Conservation (phyloP, 371 early-diverging fungal species). For the Syncephalastrum racemosum region DNA sequence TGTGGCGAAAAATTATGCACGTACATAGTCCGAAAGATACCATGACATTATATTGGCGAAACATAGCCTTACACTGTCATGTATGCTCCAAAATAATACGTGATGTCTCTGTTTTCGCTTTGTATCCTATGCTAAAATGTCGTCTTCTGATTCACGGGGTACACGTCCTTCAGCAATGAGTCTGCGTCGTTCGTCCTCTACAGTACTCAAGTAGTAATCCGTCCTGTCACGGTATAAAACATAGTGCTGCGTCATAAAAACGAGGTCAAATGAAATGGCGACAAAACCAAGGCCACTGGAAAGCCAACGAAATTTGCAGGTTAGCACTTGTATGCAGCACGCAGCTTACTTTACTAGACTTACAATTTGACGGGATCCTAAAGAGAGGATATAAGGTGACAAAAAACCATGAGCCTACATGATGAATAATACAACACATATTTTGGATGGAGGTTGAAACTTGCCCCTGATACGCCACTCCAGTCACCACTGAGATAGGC, state of each 20-base stretch:
- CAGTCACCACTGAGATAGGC: conserved; percentile 65
- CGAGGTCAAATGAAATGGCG: conserved; percentile 77
- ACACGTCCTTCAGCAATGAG: conserved; percentile 40
- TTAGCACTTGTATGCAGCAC: background rate
- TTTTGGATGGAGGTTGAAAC: conserved; percentile 5
- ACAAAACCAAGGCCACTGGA: conserved; percentile 74
- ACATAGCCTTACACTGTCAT: no score
- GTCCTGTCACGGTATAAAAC: conserved; percentile 61
- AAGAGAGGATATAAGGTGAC: conserved; percentile 2
- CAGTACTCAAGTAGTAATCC: conserved; percentile 39
- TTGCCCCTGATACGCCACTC: conserved; percentile 69
- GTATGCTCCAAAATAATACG: no score
- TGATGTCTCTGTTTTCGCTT: no score
- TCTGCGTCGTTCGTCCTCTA: conserved; percentile 42
- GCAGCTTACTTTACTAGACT: conserved; percentile 8
- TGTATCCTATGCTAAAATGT: no score
- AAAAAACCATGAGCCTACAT: conserved; percentile 5
- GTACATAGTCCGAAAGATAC: no score
- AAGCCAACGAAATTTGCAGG: background rate
- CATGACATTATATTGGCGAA: no score
- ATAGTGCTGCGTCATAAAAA: conserved; percentile 88
- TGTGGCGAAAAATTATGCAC: no score
- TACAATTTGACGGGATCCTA: conserved; percentile 59
- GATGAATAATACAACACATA: background rate
- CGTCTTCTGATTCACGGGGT: conserved; percentile 15